A percentile compares a stretch with the other conserved stretches of the same genome.
These are phyloP conservation scores for Picocystis sp. DNA, from an alignment of 163 green algal genomes.

Conservation along the genomic window DNA sequence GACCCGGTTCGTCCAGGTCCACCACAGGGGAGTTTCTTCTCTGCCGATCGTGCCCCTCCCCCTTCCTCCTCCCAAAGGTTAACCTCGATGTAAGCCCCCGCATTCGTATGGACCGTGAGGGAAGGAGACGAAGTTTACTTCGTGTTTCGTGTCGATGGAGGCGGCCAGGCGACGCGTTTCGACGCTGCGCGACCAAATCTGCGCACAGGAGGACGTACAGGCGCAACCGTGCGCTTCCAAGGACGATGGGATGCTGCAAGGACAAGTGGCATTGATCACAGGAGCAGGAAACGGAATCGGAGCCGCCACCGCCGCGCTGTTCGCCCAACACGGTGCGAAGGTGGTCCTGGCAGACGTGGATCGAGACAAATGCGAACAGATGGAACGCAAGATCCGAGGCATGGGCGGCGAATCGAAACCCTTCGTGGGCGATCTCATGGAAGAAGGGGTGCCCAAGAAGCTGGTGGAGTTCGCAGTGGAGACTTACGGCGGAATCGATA, in stretches of 20 bases:
- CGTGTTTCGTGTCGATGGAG: no score
- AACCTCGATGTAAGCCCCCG: no score
- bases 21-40: no score
- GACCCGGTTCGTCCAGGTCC: no score
- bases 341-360: slow-evolving; percentile 44
- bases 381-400: slow-evolving; percentile 9
- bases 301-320: slow-evolving; percentile 40
- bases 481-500: slow-evolving; percentile 42
- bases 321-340: slow-evolving; percentile 42
- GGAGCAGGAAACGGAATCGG: slow-evolving; percentile 65
- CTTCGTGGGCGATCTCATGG: slow-evolving; percentile 13
- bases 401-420: slow-evolving; percentile 13
- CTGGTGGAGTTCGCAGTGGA: slow-evolving; percentile 36
- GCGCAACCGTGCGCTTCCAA: neutral
- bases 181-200: no score
- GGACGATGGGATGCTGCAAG: slow-evolving; percentile 2
- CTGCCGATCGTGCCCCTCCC: no score
- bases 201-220: no score
- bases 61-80: no score
- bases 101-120: no score
- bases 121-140: no score
- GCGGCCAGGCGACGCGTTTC: no score
- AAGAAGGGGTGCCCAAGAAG: slow-evolving; percentile 8
- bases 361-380: slow-evolving; percentile 7
- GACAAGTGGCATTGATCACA: slow-evolving; percentile 17